Evolutionary conservation across 495 filamentous ascomycete species (phyloP), one percentile per base, ranked within the genome.

Genomic region (Penicillium samsonianum): DNA sequence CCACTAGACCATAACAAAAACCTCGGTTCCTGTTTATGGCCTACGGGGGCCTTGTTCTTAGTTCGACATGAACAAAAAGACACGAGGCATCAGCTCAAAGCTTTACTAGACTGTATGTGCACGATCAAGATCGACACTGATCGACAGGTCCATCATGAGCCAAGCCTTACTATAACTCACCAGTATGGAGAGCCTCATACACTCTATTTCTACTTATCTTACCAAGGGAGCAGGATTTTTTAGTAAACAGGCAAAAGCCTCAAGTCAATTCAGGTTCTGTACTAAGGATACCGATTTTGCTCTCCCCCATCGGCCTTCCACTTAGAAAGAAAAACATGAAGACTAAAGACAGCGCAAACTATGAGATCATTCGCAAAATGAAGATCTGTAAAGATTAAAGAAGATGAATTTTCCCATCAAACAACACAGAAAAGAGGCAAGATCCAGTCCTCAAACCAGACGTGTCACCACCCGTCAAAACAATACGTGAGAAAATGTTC

Each of bases 41-140:
- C n/a, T n/a, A n/a, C n/a, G n/a, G n/a, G n/a, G n/a, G n/a, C n/a
- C n/a, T n/a, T n/a, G n/a, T n/a, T n/a, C n/a, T n/a, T n/a, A n/a
- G n/a, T n/a, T n/a, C n/a, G n/a, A n/a, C n/a, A n/a, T n/a, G n/a
- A n/a, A n/a, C n/a, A n/a, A 44, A 16, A 26, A n/a, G 14, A 26
- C 3, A 0, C 0, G 22, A 23, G 4, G 3, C 2, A 16, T 25
- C 43, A 45, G 2, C 11, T 14, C 12, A 16, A 30, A 30, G 31
- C 12, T 35, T 4, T 14, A 14, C 31, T n/a, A n/a, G n/a, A n/a
- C n/a, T n/a, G n/a, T n/a, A n/a, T n/a, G n/a, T n/a, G n/a, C n/a
- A n/a, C n/a, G n/a, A n/a, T n/a, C n/a, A n/a, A 31, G 55, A 57
- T 50, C 55, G 38, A 16, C 50, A 46, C 11, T 53, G 44, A 54